Evolutionary conservation across 164 flowering plant genomes (phyloP), one percentile per base, ranked within the genome.

Genomic region (Nelumbo lutea): DNA sequence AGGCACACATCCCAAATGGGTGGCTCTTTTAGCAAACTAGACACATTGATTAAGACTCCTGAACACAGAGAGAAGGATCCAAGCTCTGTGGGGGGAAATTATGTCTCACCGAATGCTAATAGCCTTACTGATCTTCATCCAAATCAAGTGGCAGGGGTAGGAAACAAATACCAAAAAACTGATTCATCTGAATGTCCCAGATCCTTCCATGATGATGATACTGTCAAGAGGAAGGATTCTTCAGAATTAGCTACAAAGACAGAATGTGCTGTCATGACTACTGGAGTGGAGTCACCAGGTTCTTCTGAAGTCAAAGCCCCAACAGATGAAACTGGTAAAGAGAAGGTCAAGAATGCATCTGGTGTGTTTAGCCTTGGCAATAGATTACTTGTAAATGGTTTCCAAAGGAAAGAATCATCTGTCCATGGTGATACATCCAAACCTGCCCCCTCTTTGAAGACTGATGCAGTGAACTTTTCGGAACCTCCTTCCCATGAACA

Each of bases 321-420:
- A 70, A 59, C 75, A 60, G 47, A 59, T 72, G 78, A 59, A 48
- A 42, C 69, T 38, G 65, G 42, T 62, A 66, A 68, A 71, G 73
- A 76, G 51, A 79, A 72, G 48, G 70, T 70, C 60, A 73, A 67
- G 60, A 76, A 65, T 59, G 69, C 83, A 70, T 80, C 82, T 11
- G 66, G 70, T n/a, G 72, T 83, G 47, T 83, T 84, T 75, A 81
- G 65, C 42, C 69, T 66, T 47, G 73, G 82, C 52, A 70, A 72
- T 57, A 71, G 72, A 65, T 73, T 81, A 63, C 75, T 78, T 61
- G 70, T 55, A 13, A 88, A 82, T 82, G 83, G 88, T 45, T 78
- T 85, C 47, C 76, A 69, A 58, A 80, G 79, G 61, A 84, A 78
- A 70, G 60, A 72, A 61, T 78, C 84, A 38, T 65, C 67, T 11